A percentile compares a stretch with the other conserved stretches of the same genome.
phyloP scores from a whole-genome alignment of 2,329 filamentous ascomycete species.

The Podosphaera fusca region DNA sequence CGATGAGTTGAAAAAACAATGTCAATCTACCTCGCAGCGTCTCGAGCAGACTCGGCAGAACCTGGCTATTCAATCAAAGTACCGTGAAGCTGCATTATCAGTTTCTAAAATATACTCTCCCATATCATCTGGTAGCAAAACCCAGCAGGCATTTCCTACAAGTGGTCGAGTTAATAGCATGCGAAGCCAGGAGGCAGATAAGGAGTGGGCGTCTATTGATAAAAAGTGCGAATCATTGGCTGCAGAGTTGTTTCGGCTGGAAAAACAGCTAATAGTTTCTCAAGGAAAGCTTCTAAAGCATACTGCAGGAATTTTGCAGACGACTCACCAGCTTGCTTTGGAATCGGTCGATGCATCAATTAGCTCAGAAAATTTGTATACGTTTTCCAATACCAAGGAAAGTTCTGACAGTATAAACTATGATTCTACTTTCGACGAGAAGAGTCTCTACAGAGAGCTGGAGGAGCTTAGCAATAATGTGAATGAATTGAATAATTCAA shows the following conservation, averaged over 20 bases:
- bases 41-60: slow-evolving; percentile 65
- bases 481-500: neutral
- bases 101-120: slow-evolving; percentile 59
- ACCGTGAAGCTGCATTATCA: slow-evolving; percentile 76
- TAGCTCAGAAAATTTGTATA: slow-evolving; percentile 56
- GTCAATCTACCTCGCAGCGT: slow-evolving; percentile 45
- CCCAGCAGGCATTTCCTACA: slow-evolving; percentile 13
- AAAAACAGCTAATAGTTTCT: slow-evolving; percentile 52
- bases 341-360: slow-evolving; percentile 32
- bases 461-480: slow-evolving; percentile 16
- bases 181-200: slow-evolving; percentile 36
- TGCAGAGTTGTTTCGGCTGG: slow-evolving; percentile 54
- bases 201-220: slow-evolving; percentile 50
- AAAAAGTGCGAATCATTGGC: slow-evolving; percentile 71
- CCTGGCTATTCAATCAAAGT: slow-evolving; percentile 74
- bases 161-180: slow-evolving; percentile 19
- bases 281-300: slow-evolving; percentile 65
- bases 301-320: slow-evolving; percentile 74
- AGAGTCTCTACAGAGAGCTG: slow-evolving; percentile 41
- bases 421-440: slow-evolving; percentile 51
- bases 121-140: slow-evolving; percentile 23
- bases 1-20: slow-evolving; percentile 75
- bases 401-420: slow-evolving; percentile 31
- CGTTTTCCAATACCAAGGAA: slow-evolving; percentile 36
- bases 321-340: slow-evolving; percentile 59